Percentiles rank a stretch among this genome's conserved stretches.
These are phyloP conservation scores for Calcarisporium arbuscula DNA, from an alignment of 2,329 filamentous ascomycete genomes.

Conservation along the genomic window DNA sequence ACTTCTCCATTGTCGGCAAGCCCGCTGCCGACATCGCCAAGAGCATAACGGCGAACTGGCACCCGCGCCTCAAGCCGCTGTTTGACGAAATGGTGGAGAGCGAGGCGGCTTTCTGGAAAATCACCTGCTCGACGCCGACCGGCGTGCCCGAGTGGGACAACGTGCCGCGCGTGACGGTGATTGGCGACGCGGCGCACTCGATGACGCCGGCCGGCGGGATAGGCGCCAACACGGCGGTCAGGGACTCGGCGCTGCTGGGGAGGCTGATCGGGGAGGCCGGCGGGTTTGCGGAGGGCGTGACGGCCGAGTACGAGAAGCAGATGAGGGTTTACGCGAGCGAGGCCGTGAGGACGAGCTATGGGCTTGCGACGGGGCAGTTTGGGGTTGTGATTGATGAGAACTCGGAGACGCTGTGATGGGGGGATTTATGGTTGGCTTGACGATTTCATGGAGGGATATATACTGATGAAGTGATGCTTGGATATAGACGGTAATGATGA, in stretches of 20 bases:
- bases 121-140: slow-evolving; percentile 53
- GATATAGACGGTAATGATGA: too few species aligned
- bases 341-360: slow-evolving; percentile 50
- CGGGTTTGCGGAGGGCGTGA: slow-evolving; percentile 46
- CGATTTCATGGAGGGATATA: too few species aligned
- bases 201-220: slow-evolving; percentile 53
- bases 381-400: slow-evolving; percentile 40
- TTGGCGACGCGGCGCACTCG: slow-evolving; percentile 51
- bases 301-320: slow-evolving; percentile 52
- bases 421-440: too few species aligned
- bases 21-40: slow-evolving; percentile 53
- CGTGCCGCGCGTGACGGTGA: slow-evolving; percentile 49
- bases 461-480: too few species aligned
- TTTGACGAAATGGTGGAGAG: slow-evolving; percentile 51
- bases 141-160: slow-evolving; percentile 57
- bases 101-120: slow-evolving; percentile 61
- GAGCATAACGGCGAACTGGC: slow-evolving; percentile 46
- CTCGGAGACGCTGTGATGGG: not conserved
- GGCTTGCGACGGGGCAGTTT: slow-evolving; percentile 35
- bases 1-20: slow-evolving; percentile 51
- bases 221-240: slow-evolving; percentile 51
- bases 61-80: slow-evolving; percentile 47
- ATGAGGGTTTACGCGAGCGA: slow-evolving; percentile 56
- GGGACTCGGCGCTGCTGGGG: slow-evolving; percentile 49
- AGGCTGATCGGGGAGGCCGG: slow-evolving; percentile 44